Evolutionary conservation across 2,329 filamentous ascomycete species (phyloP), one percentile per base, ranked within the genome.

Genomic region (Penicillium sp.): DNA sequence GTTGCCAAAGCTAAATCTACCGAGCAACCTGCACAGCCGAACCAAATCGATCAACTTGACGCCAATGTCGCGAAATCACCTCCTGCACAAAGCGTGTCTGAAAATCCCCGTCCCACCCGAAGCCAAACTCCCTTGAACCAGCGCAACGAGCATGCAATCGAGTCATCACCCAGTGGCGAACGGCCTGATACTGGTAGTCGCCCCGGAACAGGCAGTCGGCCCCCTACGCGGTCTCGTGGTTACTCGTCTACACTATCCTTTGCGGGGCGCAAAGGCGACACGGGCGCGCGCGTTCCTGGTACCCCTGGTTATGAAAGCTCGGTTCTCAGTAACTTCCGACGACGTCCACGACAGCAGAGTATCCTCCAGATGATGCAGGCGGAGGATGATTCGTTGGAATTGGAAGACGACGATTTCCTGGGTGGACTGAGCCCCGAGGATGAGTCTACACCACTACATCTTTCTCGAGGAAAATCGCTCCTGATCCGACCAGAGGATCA

Each of bases 301-400:
- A 80, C 79, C 8, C 79, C 79, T 42, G 75, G 70, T 5, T 78
- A 76, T 57, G 78, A 80, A 54, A 77, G 68, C 56, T 81, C 78
- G 3, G 72, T 80, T 56, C 59, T 81, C 58, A 79, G 76, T 61
- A 78, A 79, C 61, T 81, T 81, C 62, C 76, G 78, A 56, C 73
- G 76, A 40, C 70, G 79, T 35, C 75, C 78, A 13, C 75, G 79
- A 61, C 79, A 81, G 60, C 75, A 76, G 26, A 81, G 79, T 66
- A 78, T 81, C 52, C 68, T 81, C 7, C 77, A 79, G 38, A 75
- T 80, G 72, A 76, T 80, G 73, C 76, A 79, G 45, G 74, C 74
- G 16, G 76, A 78, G 37, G 76, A 76, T 59, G 70, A 67, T n/a
- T 75, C 75, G 26, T 75, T 75, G 28, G 73, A 76, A 19, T 59